Evolutionary conservation across 805 yeast species (phyloP), one percentile per base, ranked within the genome.

Genomic region (Suhomyces kilbournensis): DNA sequence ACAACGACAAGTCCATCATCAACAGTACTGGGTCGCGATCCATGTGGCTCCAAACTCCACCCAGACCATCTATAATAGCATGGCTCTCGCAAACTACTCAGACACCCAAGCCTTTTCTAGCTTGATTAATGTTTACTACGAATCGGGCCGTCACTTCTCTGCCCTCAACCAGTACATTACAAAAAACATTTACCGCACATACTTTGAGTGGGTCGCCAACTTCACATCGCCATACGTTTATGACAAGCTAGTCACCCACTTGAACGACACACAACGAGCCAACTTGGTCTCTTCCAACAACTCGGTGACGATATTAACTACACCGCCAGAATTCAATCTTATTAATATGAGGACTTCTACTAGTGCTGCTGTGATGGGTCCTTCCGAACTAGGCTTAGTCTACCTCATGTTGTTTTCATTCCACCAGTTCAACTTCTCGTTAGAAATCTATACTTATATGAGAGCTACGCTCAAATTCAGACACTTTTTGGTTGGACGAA

Each of bases 161-260:
- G 71, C 72, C 1, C 57, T 69, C 51, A 61, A 60, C 30, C 72
- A 68, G 52, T 68, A 68, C 52, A 72, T 85, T 51, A 53, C 57
- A 38, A 62, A 59, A 40, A 62, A 64, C 51, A 15, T 68, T n/a
- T 53, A 56, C 15, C 15, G 19, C 15, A 42, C 63, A 8, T 59
- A 56, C 44, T 51, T 53, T 32, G 40, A 49, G 6, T 70, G 74
- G 74, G 30, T 61, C 32, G 44, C 54, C 46, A 42, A 52, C 34
- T 65, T 62, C 46, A 66, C 61, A 3, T 45, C 58, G 9, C 60
- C 57, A 2, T 43, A 38, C 4, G 61, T 63, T 10, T 63, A 62
- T 52, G 60, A 57, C 26, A 54, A 56, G 2, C 48, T 67, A 35
- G 40, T 63, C 12, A 30, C 44, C 7, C 44, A 51, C 23, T 55